Base-by-base conservation (phyloP, 306 rosid genomes). In the Lathyrus tuberosus region DNA sequence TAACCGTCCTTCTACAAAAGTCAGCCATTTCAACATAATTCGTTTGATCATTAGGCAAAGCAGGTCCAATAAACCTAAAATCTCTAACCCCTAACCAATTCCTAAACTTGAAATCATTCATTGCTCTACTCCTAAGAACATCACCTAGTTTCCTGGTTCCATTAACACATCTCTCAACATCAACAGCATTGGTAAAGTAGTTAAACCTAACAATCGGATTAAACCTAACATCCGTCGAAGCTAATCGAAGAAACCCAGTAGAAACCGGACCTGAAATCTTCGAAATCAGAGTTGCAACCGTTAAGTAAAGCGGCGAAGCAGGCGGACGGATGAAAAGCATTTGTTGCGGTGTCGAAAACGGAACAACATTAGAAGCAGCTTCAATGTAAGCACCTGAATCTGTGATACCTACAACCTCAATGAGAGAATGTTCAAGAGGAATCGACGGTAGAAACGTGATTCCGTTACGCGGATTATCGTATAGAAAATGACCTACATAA, bases 341-440 rank as follows among this genome's bases (percentile, higher is more conserved):
- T 8, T 66, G 82, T 0, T 83, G 62, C 13, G 87, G 87, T 4
- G 87, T 77, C 0, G 74, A 65, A 26, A 93, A 90, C 5, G 96
- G 96, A 47, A 93, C 70, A 1, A 82, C 80, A 43, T 83, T 93
- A 2, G 97, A 90, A 0, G 98, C 91, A 37, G 98, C 93, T 79
- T 93, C 98, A 0, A 90, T 70, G 74, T 86, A 93, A 14, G 91
- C 82, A 10, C 98, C 96, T 1, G 90, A 84, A 2, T 86, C 77
- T 0, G 91, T 90, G 0, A 93, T 93, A 2, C 98, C 98, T 11
- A 86, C 98, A 1, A 93, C 98, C 56, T 90, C 96, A 31, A 93
- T 93, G 10, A 90, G 83, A 0, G 98, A 93, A 7, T 87, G 90
- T 67, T 93, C 98, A 12, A 90, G 62, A 1, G 91, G 94, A 58